phyloP scores from a whole-genome alignment of 2,329 filamentous ascomycete species.

The Penicillium freii region DNA sequence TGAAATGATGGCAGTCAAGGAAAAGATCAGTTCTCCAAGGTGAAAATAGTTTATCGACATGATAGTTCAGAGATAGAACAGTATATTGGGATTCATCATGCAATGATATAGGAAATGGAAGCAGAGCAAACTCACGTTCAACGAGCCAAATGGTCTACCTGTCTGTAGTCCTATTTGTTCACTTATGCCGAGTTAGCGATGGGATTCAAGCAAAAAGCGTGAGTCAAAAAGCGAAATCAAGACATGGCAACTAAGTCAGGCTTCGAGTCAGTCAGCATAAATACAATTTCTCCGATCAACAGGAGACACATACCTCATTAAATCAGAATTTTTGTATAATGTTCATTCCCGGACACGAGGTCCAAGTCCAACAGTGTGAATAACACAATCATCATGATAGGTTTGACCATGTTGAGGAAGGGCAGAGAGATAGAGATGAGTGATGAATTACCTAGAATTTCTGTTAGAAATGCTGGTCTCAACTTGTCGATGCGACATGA shows the following conservation, averaged over 20 bases:
- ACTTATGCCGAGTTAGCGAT: constrained; percentile 30
- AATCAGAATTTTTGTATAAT: constrained; percentile 69
- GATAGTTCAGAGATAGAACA: constrained; percentile 63
- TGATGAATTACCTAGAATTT: constrained; percentile 28
- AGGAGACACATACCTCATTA: constrained; percentile 57
- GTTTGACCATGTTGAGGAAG: constrained; percentile 35
- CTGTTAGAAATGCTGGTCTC: constrained; percentile 21
- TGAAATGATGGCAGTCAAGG: constrained; percentile 12
- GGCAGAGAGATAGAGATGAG: constrained; percentile 12
- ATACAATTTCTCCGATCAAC: background rate
- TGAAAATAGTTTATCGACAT: constrained; percentile 61
- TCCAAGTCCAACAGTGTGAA: constrained; percentile 68
- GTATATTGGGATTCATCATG: constrained; percentile 60
- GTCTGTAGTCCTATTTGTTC: constrained; percentile 18
- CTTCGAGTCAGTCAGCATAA: constrained; percentile 39
- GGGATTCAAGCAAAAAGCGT: constrained; percentile 22
- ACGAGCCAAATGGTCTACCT: constrained; percentile 4
- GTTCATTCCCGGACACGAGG: constrained; percentile 57
- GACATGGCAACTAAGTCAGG: constrained; percentile 44
- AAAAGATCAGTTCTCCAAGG: constrained; percentile 63
- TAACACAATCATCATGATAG: constrained; percentile 63
- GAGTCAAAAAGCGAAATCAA: constrained; percentile 25
- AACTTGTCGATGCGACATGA: constrained; percentile 13
- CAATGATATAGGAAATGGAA: constrained; percentile 13
- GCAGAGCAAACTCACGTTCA: constrained; percentile 25